Base-by-base conservation (phyloP, 1,139 yeast species). In the Saccharomyces pastorianus region DNA sequence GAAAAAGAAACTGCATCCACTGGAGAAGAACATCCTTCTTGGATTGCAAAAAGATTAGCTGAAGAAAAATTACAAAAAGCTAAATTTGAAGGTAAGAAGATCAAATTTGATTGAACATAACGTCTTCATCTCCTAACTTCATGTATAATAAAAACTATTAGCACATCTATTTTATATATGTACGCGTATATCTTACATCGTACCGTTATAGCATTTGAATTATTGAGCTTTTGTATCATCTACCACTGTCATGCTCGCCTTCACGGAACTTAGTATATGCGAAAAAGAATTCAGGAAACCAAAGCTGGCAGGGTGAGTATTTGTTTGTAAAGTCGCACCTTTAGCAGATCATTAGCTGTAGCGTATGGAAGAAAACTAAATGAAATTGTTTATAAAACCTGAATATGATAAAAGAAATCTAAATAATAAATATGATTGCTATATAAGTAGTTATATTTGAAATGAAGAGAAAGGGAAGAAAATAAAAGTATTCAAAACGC, bases 31-130 rank as follows among this genome's bases (percentile, higher is more conserved):
- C 99, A 93, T 79, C 99, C 99, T 17, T 93, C 99, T 2, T 93
- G 99, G 99, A 84, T 83, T 63, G 99, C 99, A 20, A 85, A 85
- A 73, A 79, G 78, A 70, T 69, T 76, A 56, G 88, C 87, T 54
- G 86, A 88, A 71, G 84, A 85, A 67, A 80, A 82, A 62, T 68
- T 76, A 58, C 80, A 81, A 70, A 81, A 81, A 56, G 83, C 79
- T 51, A 83, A 85, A 64, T 90, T 90, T 66, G 71, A 76, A 51
- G 99, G 98, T 67, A 91, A 88, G 73, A 93, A 91, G 75, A 80
- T 87, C 64, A 82, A 78, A 2, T 91, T 91, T 68, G 70, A 64
- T 55, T 66, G 52, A 57, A 44, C 8, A 20, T 25, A 26, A 23
- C 38, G 32, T 34, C 34, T 38, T 34, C 9, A 3, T 25, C n/a